Conservation (phyloP, 345 rosid species). For the Eucalyptus dawsonii region DNA sequence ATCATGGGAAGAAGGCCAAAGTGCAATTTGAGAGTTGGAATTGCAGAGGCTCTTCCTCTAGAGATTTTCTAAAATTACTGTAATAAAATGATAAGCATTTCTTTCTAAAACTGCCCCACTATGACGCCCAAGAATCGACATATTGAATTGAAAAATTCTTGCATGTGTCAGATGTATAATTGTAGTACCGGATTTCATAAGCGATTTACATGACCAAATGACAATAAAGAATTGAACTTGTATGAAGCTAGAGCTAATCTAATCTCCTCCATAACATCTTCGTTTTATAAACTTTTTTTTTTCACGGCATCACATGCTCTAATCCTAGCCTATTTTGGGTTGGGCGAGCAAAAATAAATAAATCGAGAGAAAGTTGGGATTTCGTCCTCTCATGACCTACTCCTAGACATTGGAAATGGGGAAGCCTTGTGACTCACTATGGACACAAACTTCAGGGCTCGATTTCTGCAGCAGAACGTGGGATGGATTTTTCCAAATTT, state of each 20-base stretch:
- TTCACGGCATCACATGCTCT: not conserved
- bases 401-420: not conserved
- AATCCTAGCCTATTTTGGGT: not conserved
- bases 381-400: not conserved
- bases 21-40: not conserved
- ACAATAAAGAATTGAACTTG: not conserved
- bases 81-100: not conserved
- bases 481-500: not conserved
- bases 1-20: not conserved
- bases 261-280: not conserved
- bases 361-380: not conserved
- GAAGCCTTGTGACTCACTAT: not conserved
- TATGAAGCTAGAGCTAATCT: not conserved
- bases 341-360: not conserved
- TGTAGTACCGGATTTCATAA: fast-evolving
- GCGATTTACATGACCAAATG: not conserved
- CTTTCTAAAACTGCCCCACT: not conserved
- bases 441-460: not conserved
- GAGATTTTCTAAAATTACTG: not conserved
- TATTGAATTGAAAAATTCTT: not conserved
- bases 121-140: not conserved
- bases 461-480: not conserved
- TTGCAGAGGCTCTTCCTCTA: not conserved
- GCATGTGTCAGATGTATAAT: not conserved
- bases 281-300: not conserved